Percentiles rank a stretch among this genome's conserved stretches.
Evolutionary conservation across 202 grass and related monocot species (phyloP).

Genomic region (Elaeis oleifera): DNA sequence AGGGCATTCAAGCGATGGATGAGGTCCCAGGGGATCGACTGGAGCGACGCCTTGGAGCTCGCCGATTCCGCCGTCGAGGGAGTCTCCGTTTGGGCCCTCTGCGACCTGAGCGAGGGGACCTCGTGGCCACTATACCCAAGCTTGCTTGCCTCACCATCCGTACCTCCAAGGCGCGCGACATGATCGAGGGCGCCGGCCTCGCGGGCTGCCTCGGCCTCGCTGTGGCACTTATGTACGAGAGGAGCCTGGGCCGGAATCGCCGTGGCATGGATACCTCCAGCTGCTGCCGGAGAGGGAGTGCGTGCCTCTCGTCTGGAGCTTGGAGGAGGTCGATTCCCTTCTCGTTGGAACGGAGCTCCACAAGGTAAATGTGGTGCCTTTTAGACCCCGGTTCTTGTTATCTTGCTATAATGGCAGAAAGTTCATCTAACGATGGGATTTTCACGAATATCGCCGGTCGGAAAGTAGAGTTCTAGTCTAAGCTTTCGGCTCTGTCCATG

Average conservation of each 20-base stretch:
- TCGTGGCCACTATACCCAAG: conserved; percentile 75
- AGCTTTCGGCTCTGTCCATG: too few relatives aligned
- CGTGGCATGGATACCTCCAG: conserved; percentile 62
- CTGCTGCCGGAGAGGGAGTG: conserved; percentile 65
- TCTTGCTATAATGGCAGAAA: too few relatives aligned
- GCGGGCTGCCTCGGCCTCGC: conserved; percentile 49
- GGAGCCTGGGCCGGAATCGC: conserved; percentile 32
- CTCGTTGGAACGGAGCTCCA: conserved; percentile 82
- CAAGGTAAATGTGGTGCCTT: conserved; percentile 36
- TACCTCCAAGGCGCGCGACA: conserved; percentile 38
- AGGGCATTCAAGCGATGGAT: conserved; percentile 76
- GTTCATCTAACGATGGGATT: too few relatives aligned
- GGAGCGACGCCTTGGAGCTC: conserved; percentile 69
- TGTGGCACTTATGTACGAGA: conserved; percentile 82
- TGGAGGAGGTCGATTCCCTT: conserved; percentile 43
- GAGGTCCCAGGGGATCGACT: conserved; percentile 56
- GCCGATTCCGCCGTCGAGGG: conserved; percentile 29
- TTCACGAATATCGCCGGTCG: too few relatives aligned
- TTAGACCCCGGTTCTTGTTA: background rate
- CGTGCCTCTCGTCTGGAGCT: conserved; percentile 74
- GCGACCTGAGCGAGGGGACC: conserved; percentile 49
- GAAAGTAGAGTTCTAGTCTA: too few relatives aligned
- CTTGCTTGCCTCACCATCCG: conserved; percentile 61
- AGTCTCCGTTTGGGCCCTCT: conserved; percentile 45
- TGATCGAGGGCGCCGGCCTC: conserved; percentile 52